A percentile compares a stretch with the other conserved stretches of the same genome.
Evolutionary conservation across 805 yeast genomes (phyloP).

Genomic region (Saturnispora sanitii): DNA sequence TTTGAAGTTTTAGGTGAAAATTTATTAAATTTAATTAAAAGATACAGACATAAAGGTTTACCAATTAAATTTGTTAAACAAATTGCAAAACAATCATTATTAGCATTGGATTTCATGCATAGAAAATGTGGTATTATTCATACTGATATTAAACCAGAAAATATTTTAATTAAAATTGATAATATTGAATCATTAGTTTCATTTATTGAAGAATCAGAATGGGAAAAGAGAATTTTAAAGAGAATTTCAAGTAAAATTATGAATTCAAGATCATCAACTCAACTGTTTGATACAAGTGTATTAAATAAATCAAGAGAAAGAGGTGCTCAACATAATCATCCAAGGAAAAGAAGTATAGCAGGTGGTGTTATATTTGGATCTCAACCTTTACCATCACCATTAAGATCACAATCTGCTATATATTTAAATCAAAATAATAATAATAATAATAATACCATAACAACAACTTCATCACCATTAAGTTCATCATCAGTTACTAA

Average conservation of each 20-base stretch:
- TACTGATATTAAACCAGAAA: constrained; percentile 72
- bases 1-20: constrained; percentile 96
- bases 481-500: constrained; percentile 7
- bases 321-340: no score
- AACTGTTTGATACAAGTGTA: constrained; percentile 10
- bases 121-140: constrained; percentile 58
- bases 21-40: constrained; percentile 69
- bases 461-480: constrained; percentile 22
- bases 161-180: constrained; percentile 44
- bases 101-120: constrained; percentile 51
- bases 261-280: constrained; percentile 14
- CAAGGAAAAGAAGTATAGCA: background rate
- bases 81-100: constrained; percentile 45
- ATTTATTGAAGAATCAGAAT: constrained; percentile 32
- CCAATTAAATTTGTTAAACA: constrained; percentile 48
- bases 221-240: constrained; percentile 26
- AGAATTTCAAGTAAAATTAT: constrained; percentile 21
- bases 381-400: constrained; percentile 85
- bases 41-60: constrained; percentile 44
- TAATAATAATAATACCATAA: no score
- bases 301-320: constrained; percentile 16
- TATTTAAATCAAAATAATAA: no score
- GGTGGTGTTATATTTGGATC: constrained; percentile 80
- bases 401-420: constrained; percentile 38
- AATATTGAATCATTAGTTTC: constrained; percentile 44